These are phyloP conservation scores for Elongisporangium undulatum DNA, from an alignment of 352 stramenopile genomes.

Conservation along the genomic window DNA sequence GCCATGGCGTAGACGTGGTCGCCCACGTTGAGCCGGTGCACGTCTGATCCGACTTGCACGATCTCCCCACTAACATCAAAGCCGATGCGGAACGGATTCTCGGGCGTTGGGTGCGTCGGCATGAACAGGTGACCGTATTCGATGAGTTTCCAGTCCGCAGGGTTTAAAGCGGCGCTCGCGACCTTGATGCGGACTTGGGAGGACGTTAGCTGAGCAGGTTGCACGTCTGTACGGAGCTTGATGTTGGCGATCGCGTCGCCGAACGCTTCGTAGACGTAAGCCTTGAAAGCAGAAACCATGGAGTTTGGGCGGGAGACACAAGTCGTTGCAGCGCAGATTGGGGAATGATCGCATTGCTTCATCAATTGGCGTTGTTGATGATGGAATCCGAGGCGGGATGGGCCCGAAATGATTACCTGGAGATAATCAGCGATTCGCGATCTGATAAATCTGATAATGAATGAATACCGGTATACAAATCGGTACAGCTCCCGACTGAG, in stretches of 20 bases:
- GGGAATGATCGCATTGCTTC: no score
- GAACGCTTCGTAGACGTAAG: constrained; percentile 15
- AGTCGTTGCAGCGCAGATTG: no score
- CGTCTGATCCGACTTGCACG: constrained; percentile 13
- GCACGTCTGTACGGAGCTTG: constrained; percentile 8
- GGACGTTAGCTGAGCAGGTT: constrained; percentile 5
- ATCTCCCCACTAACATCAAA: constrained; percentile 19
- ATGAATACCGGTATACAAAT: no score
- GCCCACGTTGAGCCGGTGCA: constrained; percentile 13
- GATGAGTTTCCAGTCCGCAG: constrained; percentile 19
- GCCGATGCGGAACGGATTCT: constrained; percentile 14
- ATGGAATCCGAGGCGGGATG: no score
- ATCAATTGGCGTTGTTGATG: no score
- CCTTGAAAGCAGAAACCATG: constrained; percentile 8
- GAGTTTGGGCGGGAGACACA: no score
- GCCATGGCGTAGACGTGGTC: constrained; percentile 14
- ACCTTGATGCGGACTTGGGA: constrained; percentile 23
- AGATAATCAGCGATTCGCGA: no score
- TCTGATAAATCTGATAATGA: no score
- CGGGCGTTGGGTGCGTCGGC: constrained; percentile 4
- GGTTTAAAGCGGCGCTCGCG: constrained; percentile 19
- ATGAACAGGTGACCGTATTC: constrained; percentile 7
- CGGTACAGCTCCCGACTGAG: no score
- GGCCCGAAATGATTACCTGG: no score
- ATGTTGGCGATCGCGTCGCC: constrained; percentile 11